These are phyloP conservation scores for Hygrophila difformis DNA, from an alignment of 257 asterid species.

Conservation along the genomic window DNA sequence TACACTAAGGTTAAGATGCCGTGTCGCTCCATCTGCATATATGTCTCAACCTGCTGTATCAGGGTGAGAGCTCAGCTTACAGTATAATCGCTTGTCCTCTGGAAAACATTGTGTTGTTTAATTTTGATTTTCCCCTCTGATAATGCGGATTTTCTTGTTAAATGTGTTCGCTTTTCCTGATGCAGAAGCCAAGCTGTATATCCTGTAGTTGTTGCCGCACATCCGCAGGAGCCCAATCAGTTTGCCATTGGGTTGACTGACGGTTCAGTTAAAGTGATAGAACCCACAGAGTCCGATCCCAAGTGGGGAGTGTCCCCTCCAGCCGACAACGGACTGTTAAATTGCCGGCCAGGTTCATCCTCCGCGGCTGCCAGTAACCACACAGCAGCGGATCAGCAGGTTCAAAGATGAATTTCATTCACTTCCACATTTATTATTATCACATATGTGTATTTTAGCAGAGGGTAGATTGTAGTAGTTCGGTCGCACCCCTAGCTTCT, in stretches of 20 bases:
- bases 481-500: too few species aligned
- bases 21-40: constrained; percentile 73
- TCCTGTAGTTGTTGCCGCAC: constrained; percentile 76
- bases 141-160: constrained; percentile 1
- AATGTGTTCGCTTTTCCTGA: neutral
- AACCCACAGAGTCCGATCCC: constrained; percentile 77
- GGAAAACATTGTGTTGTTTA: neutral
- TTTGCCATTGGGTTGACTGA: constrained; percentile 84
- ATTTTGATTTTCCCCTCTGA: neutral
- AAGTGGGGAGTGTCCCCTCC: constrained; percentile 86
- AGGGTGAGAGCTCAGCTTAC: constrained; percentile 45
- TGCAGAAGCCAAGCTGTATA: constrained; percentile 59
- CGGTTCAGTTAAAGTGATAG: constrained; percentile 90
- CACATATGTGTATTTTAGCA: constrained; percentile 31
- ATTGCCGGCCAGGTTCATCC: constrained; percentile 58
- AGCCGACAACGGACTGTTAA: constrained; percentile 48
- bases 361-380: constrained; percentile 60
- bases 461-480: constrained; percentile 55
- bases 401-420: constrained; percentile 44
- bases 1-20: constrained; percentile 72
- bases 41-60: constrained; percentile 45
- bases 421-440: constrained; percentile 9
- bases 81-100: too few species aligned
- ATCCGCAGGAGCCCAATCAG: constrained; percentile 82
- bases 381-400: constrained; percentile 53